These are phyloP conservation scores for Eucalyptus microcorys DNA, from an alignment of 345 rosid species.

Conservation along the genomic window DNA sequence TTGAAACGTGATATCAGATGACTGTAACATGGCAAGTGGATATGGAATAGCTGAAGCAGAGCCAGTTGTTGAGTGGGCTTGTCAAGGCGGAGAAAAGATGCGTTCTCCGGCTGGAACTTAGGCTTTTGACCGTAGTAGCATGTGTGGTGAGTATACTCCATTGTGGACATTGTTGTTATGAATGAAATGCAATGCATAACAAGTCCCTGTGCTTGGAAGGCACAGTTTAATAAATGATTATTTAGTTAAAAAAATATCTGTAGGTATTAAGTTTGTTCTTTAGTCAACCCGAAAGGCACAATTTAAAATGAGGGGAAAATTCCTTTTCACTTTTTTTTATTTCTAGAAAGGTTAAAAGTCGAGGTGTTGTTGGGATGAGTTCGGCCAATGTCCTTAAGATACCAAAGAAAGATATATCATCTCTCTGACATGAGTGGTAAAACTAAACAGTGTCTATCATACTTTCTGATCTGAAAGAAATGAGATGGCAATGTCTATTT, in stretches of 20 bases:
- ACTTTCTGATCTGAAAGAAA: neutral
- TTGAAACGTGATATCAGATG: constrained; percentile 35
- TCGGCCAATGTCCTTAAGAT: neutral
- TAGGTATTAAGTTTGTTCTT: neutral
- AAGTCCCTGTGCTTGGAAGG: neutral
- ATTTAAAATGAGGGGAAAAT: neutral
- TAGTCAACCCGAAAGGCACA: neutral
- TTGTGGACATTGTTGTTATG: neutral
- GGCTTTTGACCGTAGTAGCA: constrained; percentile 55
- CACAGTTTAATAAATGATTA: no score
- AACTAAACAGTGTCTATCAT: neutral
- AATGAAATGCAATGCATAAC: neutral
- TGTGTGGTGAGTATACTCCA: constrained; percentile 58
- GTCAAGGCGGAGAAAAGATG: constrained; percentile 12
- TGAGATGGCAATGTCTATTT: no score
- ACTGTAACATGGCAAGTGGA: constrained; percentile 95
- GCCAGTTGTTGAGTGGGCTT: constrained; percentile 75
- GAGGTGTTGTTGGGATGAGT: neutral
- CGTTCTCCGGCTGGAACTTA: constrained; percentile 75
- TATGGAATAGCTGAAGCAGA: constrained; percentile 57
- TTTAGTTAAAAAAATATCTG: neutral
- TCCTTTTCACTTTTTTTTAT: no score
- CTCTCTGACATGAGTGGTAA: neutral
- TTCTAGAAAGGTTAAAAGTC: neutral
- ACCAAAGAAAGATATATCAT: neutral